These are phyloP conservation scores for Lactarius psammicola DNA, from an alignment of 768 basidiomycete species.

Conservation along the genomic window DNA sequence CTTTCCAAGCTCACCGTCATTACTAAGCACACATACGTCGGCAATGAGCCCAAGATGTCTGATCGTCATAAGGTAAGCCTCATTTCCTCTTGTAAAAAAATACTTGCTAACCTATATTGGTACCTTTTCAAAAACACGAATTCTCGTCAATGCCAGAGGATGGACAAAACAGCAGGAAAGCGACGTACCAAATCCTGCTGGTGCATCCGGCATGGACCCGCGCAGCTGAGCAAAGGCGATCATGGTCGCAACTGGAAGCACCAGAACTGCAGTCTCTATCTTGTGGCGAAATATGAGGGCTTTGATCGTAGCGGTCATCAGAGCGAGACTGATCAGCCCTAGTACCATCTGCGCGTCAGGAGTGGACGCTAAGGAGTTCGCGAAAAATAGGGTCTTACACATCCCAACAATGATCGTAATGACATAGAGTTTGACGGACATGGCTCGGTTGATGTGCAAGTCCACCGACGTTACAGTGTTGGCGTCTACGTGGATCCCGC, in stretches of 20 bases:
- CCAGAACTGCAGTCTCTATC: conserved; percentile 29
- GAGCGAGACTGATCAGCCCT: conserved; percentile 22
- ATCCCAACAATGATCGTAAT: conserved; percentile 21
- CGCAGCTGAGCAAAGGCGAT: conserved; percentile 35
- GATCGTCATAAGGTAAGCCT: neutral
- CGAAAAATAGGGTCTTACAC: conserved; percentile 12
- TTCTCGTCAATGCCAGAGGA: neutral
- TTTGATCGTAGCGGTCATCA: conserved; percentile 17
- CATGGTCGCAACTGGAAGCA: conserved; percentile 32
- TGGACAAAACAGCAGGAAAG: too few species aligned
- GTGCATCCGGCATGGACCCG: conserved; percentile 32
- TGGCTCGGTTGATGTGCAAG: conserved; percentile 1
- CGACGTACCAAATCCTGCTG: conserved; percentile 30
- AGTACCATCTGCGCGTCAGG: neutral
- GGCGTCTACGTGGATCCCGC: neutral
- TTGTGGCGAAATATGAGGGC: conserved; percentile 29
- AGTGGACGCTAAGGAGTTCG: neutral
- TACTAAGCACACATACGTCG: conserved; percentile 20
- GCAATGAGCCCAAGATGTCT: conserved; percentile 22
- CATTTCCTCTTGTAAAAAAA: neutral
- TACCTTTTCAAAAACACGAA: neutral
- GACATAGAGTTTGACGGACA: conserved; percentile 18
- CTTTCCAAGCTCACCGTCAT: conserved; percentile 7
- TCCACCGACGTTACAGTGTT: conserved; percentile 3
- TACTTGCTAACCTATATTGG: conserved; percentile 19